These are phyloP conservation scores for Cercospora sp. DNA, from an alignment of 2,329 filamentous ascomycete genomes.

Conservation along the genomic window DNA sequence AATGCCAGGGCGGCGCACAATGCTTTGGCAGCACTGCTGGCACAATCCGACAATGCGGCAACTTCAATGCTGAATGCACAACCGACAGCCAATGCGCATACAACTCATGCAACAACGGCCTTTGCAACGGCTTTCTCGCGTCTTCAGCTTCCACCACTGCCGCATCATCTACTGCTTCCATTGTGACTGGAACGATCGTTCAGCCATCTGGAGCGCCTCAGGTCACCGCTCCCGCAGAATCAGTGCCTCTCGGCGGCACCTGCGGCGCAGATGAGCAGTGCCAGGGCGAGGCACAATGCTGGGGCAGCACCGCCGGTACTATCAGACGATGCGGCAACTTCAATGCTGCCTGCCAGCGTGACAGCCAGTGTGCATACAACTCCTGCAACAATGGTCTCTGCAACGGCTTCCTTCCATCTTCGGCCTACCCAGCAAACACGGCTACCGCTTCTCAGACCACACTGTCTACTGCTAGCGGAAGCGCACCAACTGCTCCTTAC, in stretches of 20 bases:
- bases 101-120: constrained; percentile 20
- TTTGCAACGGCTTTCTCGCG: constrained; percentile 17
- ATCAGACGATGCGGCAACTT: constrained; percentile 30
- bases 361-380: constrained; percentile 32
- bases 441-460: neutral
- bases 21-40: constrained; percentile 26
- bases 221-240: constrained; percentile 25
- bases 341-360: constrained; percentile 27
- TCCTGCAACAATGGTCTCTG: constrained; percentile 32
- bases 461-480: neutral
- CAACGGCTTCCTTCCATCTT: constrained; percentile 25
- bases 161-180: constrained; percentile 6
- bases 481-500: neutral
- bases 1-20: constrained; percentile 26
- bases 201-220: constrained; percentile 19
- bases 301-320: constrained; percentile 18
- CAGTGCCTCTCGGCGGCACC: constrained; percentile 26
- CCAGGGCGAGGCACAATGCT: constrained; percentile 26
- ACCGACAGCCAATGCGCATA: constrained; percentile 21
- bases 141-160: constrained; percentile 9
- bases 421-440: constrained; percentile 6
- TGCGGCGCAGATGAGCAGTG: constrained; percentile 27
- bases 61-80: constrained; percentile 31
- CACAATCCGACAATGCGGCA: constrained; percentile 27
- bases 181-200: constrained; percentile 20